Evolutionary conservation across 345 rosid genomes (phyloP), one percentile per base, ranked within the genome.

Genomic region (Aquilaria sinensis): DNA sequence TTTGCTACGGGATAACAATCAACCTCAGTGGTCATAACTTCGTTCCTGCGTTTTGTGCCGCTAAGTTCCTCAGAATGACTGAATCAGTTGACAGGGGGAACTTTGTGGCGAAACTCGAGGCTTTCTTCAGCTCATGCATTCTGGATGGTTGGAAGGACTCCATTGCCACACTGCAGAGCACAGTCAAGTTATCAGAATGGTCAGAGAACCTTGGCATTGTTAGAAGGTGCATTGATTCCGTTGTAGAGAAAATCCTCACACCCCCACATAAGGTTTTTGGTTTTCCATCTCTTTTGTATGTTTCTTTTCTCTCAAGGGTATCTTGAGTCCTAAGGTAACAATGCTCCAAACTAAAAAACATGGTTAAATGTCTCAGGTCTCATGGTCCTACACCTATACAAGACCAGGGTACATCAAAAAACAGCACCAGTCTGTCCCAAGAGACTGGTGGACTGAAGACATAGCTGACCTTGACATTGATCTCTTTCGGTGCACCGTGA

Each of bases 381-480:
- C 91, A 31, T 91, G 99, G 97, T 91, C 99, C 58, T 83, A 78
- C 63, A 88, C 96, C 50, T 95, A 95, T 63, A 84, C 96, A 3
- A 81, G 99, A 74, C 82, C 77, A 60, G 96, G 96, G 56, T 85
- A 82, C 60, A 63, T 55, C 47, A 89, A 81, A 68, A 80, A 75
- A 65, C 74, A 80, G 65, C 88, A 75, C 12, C 88, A 71, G 51
- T 75, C 88, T 16, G 92, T 75, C 49, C 99, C 99, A 49, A 85
- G 75, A 67, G 99, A 95, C 77, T 95, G 97, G 99, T 95, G 99
- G 98, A 91, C 96, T 1, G 99, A 95, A 65, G 96, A 95, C 75
- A 72, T 89, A 74, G 82, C 96, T 6, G 93, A 89, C 70, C 96
- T 95, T 29, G 96, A 95, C 56, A 70, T 95, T 64, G 97, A 91